Percentiles rank a stretch among this genome's conserved stretches.
Evolutionary conservation across 2,329 filamentous ascomycete genomes (phyloP).

Genomic region (Trichoderma atroviride): DNA sequence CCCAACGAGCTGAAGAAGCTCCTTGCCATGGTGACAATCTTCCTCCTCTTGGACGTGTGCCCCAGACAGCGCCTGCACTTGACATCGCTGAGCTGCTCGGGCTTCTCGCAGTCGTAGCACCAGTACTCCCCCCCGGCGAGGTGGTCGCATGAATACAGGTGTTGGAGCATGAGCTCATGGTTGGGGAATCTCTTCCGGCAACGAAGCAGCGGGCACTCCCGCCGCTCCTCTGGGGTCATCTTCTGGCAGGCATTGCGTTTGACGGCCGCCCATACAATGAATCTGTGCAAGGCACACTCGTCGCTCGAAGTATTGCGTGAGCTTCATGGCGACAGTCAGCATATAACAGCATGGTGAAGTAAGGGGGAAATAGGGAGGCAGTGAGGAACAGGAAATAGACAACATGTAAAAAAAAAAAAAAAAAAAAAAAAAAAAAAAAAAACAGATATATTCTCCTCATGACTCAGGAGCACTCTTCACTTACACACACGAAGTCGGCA

Average conservation of each 20-base stretch:
- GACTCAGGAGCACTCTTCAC: constrained; percentile 23
- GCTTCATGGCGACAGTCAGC: constrained; percentile 30
- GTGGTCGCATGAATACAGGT: constrained; percentile 53
- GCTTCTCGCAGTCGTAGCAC: constrained; percentile 57
- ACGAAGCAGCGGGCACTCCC: constrained; percentile 55
- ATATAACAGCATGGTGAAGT: background rate
- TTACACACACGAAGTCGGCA: constrained; percentile 41
- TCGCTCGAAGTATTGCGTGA: constrained; percentile 49
- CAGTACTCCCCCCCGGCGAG: constrained; percentile 56
- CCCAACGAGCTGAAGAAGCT: constrained; percentile 58
- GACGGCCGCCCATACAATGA: constrained; percentile 60
- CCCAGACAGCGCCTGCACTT: constrained; percentile 53
- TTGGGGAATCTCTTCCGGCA: constrained; percentile 54
- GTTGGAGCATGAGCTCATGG: constrained; percentile 58
- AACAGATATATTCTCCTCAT: background rate
- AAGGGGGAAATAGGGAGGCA: background rate
- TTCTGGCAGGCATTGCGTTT: constrained; percentile 54
- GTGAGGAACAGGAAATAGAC: background rate
- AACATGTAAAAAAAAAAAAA: too few species aligned
- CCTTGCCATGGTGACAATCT: constrained; percentile 56
- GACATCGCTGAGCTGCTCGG: constrained; percentile 56
- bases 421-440: too few species aligned
- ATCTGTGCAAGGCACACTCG: constrained; percentile 56
- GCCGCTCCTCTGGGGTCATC: constrained; percentile 52
- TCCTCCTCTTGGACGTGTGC: constrained; percentile 55